Percentiles rank a stretch among this genome's conserved stretches.
phyloP scores from a whole-genome alignment of 495 filamentous ascomycete species.

The Talaromyces borbonicus region DNA sequence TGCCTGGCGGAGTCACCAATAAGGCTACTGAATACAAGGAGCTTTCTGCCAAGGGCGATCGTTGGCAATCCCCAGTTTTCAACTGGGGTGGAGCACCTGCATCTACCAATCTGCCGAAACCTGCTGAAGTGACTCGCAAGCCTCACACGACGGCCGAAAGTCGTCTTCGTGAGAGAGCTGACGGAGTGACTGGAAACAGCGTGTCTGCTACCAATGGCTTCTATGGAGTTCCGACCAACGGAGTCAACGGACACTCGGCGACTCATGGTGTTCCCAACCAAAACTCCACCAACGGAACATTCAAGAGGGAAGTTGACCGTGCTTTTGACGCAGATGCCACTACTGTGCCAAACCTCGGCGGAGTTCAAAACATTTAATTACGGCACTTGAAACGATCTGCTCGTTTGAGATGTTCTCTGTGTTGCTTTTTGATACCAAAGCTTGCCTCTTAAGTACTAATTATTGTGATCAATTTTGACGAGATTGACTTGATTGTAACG shows the following conservation, averaged over 20 bases:
- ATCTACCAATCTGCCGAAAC: conserved; percentile 57
- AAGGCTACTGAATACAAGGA: conserved; percentile 95
- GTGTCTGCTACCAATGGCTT: neutral
- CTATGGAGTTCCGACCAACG: conserved; percentile 5
- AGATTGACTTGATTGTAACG: too few species aligned
- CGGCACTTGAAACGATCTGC: neutral
- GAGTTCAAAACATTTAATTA: neutral
- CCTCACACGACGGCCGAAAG: conserved; percentile 31
- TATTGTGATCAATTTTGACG: too few species aligned
- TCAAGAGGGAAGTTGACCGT: conserved; percentile 46
- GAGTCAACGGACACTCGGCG: conserved; percentile 12
- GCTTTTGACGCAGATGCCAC: conserved; percentile 35
- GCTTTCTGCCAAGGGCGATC: conserved; percentile 75
- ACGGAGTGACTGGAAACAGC: neutral
- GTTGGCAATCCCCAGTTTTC: conserved; percentile 94
- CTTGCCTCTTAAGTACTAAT: too few species aligned
- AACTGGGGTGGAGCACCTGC: conserved; percentile 69
- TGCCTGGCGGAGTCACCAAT: conserved; percentile 83
- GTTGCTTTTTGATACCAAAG: neutral
- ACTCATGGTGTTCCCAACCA: conserved; percentile 9
- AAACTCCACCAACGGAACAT: conserved; percentile 24
- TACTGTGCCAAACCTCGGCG: conserved; percentile 3
- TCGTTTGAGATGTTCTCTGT: too few species aligned
- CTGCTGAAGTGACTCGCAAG: conserved; percentile 61
- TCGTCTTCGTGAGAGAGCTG: conserved; percentile 9